A percentile compares a stretch with the other conserved stretches of the same genome.
These are phyloP conservation scores for Trypanosoma mega DNA, from an alignment of 208 protist genomes.

Conservation along the genomic window DNA sequence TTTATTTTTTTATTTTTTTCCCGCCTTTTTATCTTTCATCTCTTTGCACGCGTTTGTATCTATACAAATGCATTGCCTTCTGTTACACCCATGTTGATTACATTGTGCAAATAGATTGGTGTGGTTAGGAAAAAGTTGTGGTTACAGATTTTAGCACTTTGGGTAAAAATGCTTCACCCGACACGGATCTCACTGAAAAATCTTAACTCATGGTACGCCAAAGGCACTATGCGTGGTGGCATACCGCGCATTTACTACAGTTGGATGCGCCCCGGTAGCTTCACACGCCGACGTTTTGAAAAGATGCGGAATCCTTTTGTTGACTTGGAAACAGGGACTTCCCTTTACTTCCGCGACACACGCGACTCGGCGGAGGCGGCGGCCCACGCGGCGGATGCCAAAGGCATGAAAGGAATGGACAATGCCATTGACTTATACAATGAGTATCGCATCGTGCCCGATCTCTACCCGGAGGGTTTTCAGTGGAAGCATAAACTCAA, in stretches of 20 bases:
- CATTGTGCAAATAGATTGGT: no score
- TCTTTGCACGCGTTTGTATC: no score
- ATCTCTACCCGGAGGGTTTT: constrained; percentile 92
- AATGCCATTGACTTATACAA: constrained; percentile 91
- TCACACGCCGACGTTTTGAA: constrained; percentile 89
- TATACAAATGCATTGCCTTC: no score
- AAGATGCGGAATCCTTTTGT: constrained; percentile 95
- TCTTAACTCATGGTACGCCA: constrained; percentile 85
- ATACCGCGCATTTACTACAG: constrained; percentile 92
- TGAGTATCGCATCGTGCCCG: constrained; percentile 92
- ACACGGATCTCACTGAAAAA: constrained; percentile 59
- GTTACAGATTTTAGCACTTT: background rate
- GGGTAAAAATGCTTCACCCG: constrained; percentile 62
- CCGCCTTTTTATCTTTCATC: background rate
- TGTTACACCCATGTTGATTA: no score
- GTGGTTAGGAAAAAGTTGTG: background rate
- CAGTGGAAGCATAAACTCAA: constrained; percentile 94
- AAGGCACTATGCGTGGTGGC: constrained; percentile 89
- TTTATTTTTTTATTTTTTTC: constrained; percentile 19
- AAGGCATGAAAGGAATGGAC: constrained; percentile 92
- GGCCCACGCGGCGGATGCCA: constrained; percentile 82
- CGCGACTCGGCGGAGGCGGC: constrained; percentile 85
- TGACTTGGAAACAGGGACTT: constrained; percentile 89
- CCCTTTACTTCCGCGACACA: constrained; percentile 91
- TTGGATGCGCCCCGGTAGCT: constrained; percentile 92